Evolutionary conservation across 2,329 filamentous ascomycete species (phyloP), one percentile per base, ranked within the genome.

Genomic region (Penicillium sp.): DNA sequence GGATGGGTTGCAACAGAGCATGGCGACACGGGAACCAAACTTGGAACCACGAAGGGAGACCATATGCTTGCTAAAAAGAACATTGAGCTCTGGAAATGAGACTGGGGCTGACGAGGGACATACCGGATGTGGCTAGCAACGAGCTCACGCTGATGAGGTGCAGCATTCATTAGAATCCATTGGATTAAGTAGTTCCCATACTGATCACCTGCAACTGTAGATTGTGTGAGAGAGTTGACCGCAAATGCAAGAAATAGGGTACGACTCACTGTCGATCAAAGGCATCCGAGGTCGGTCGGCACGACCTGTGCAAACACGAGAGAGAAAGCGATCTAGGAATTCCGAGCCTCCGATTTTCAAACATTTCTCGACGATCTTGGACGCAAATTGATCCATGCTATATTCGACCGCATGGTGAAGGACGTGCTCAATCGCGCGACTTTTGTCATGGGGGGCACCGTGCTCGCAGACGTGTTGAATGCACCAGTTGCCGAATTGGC

Each of bases 391-490:
- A 68, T 99, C 95, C 85, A 96, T 97, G 77, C 93, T 98, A 78
- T 98, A 99, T 77, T 97, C 93, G 16, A 92, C 90, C 31, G 93
- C 91, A 76, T 92, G 96, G 62, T 89, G 89, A 65, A 99, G 89
- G 69, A 99, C 93, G 75, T 98, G 93, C 66, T 99, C 93, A 69
- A 97, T 89, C 45, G 96, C 95, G 65, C 93, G 89, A 76, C 89
- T 93, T 68, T 93, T 93, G 76, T 99, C 96, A 42, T 89, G 88
- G 31, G 93, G 90, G 56, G 89, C 89, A 50, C 96, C 93, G 72
- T 99, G 95, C 76, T 99, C 95, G 77, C 95, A 99, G 68, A 99
- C 92, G 77, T 99, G 95, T 78, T 99, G 95, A 69, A 99, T 98
- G 79, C 95, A 99, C 95, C 95, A 99, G 75, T 99, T 99, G 55